Conservation (phyloP, 495 filamentous ascomycete species). For the Penicillium coprophilum region DNA sequence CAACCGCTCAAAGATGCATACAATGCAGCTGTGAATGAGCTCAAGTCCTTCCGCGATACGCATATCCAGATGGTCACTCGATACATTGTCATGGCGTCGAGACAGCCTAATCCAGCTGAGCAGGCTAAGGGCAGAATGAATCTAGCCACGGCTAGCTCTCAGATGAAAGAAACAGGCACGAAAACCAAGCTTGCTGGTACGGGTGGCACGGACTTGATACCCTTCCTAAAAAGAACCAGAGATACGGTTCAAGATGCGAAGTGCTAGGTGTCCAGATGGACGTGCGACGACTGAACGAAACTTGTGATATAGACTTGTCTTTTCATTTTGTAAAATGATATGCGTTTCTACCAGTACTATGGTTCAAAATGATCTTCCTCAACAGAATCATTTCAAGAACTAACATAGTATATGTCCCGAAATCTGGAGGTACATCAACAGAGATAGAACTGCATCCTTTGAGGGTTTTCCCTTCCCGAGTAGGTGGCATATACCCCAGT, state of each 20-base stretch:
- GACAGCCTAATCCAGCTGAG: constrained; percentile 15
- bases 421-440: background rate
- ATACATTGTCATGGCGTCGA: constrained; percentile 73
- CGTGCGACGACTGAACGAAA: constrained; percentile 3
- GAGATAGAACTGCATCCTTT: background rate
- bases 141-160: constrained; percentile 32
- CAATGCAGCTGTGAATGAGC: constrained; percentile 80
- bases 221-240: constrained; percentile 86
- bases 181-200: constrained; percentile 66
- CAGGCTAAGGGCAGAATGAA: constrained; percentile 24
- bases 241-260: constrained; percentile 66
- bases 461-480: background rate
- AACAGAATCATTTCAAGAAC: background rate
- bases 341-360: background rate
- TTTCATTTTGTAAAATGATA: constrained; percentile 1
- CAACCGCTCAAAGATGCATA: constrained; percentile 74
- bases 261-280: constrained; percentile 15
- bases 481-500: background rate
- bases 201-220: constrained; percentile 85
- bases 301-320: constrained; percentile 1
- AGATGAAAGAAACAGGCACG: constrained; percentile 22
- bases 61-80: constrained; percentile 93
- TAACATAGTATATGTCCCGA: background rate
- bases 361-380: background rate
- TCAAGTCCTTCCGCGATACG: constrained; percentile 79